Conservation (phyloP, 805 yeast species). For the Tetrapisispora nanseiensis region DNA sequence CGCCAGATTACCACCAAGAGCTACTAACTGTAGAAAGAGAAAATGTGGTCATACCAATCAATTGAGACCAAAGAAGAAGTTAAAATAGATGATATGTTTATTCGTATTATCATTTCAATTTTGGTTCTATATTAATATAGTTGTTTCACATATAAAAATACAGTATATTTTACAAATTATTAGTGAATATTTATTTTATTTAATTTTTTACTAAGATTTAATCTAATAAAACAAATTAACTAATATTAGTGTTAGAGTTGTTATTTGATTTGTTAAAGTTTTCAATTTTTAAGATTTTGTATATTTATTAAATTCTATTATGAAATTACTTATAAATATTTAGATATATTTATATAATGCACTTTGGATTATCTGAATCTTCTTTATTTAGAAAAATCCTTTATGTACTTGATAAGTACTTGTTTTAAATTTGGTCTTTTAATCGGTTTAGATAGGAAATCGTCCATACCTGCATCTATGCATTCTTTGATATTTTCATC, state of each 20-base stretch:
- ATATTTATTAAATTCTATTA: too few relatives aligned
- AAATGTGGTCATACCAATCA: conserved; percentile 99
- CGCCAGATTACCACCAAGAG: conserved; percentile 99
- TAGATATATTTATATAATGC: background rate
- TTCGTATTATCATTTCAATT: background rate
- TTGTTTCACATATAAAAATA: background rate
- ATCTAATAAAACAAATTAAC: too few relatives aligned
- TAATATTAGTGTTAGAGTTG: too few relatives aligned
- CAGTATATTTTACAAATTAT: too few relatives aligned
- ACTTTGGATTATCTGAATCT: background rate
- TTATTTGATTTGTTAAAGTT: too few relatives aligned
- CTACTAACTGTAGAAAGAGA: conserved; percentile 99
- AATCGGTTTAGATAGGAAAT: conserved; percentile 83
- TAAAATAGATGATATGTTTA: conserved; percentile 56
- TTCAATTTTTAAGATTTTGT: too few relatives aligned
- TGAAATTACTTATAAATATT: background rate
- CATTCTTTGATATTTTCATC: conserved; percentile 82
- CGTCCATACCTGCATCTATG: conserved; percentile 80
- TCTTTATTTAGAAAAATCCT: background rate
- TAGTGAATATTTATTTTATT: too few relatives aligned
- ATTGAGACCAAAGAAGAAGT: conserved; percentile 99
- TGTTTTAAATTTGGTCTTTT: conserved; percentile 57
- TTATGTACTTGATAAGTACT: conserved; percentile 32
- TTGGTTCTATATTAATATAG: background rate
- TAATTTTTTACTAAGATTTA: too few relatives aligned